Conservation (phyloP, 2,329 filamentous ascomycete species). For the Zymoseptoria tritici region DNA sequence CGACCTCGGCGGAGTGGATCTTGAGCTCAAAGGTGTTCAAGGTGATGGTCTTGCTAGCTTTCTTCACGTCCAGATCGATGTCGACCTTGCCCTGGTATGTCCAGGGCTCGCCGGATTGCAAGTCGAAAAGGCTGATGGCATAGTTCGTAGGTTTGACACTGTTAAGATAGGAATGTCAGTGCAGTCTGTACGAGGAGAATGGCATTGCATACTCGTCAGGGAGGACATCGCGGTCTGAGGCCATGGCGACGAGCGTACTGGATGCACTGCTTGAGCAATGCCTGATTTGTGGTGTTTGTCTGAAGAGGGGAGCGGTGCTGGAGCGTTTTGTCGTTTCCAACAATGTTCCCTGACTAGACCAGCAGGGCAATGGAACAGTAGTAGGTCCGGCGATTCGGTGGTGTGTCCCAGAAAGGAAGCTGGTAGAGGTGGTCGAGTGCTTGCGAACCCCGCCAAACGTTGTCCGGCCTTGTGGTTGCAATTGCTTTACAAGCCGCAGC, state of each 20-base stretch:
- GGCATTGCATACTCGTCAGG: constrained; percentile 33
- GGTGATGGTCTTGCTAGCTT: constrained; percentile 66
- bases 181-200: background rate
- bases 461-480: background rate
- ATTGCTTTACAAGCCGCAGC: background rate
- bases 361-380: background rate
- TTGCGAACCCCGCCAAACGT: background rate
- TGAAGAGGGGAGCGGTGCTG: background rate
- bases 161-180: background rate
- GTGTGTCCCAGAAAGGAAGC: constrained; percentile 1
- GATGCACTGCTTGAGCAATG: constrained; percentile 27
- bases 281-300: constrained; percentile 5
- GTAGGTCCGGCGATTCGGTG: background rate
- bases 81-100: constrained; percentile 78
- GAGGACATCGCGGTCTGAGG: constrained; percentile 41
- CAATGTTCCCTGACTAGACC: background rate
- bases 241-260: constrained; percentile 34
- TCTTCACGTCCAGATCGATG: constrained; percentile 67
- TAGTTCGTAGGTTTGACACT: constrained; percentile 83
- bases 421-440: background rate
- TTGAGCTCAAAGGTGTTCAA: constrained; percentile 82
- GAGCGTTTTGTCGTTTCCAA: background rate
- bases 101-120: constrained; percentile 67
- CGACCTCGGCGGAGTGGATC: constrained; percentile 59
- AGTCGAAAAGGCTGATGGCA: constrained; percentile 67